Conservation (phyloP, 2,329 filamentous ascomycete species). For the Fusarium equiseti region DNA sequence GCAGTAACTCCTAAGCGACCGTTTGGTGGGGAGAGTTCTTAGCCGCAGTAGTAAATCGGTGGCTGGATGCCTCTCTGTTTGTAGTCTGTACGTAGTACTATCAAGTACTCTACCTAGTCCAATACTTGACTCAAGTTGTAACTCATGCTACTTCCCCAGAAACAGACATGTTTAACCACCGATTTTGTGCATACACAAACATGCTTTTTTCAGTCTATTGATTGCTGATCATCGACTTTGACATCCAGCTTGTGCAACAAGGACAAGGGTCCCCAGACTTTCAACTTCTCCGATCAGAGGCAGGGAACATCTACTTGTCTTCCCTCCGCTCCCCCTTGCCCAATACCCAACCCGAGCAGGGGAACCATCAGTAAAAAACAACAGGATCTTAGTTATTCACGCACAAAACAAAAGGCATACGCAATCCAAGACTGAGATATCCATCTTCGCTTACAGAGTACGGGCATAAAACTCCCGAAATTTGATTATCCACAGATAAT, state of each 20-base stretch:
- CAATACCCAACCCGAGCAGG: conserved; percentile 7
- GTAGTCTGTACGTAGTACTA: not conserved
- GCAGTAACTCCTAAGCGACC: conserved; percentile 2
- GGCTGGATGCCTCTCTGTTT: not conserved
- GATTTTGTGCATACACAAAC: not conserved
- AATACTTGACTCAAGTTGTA: not conserved
- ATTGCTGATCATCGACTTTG: conserved; percentile 3
- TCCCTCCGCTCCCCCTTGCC: not conserved
- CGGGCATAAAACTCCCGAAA: not conserved
- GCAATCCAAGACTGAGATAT: not conserved
- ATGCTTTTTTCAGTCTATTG: conserved; percentile 8
- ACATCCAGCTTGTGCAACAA: conserved; percentile 6
- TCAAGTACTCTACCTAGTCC: not conserved
- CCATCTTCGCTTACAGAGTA: not conserved
- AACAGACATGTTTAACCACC: not conserved
- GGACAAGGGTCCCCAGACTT: conserved; percentile 15
- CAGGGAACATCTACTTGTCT: conserved; percentile 22
- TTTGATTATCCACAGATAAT: conserved; percentile 5
- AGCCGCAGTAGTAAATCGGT: conserved; percentile 7
- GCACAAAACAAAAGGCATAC: not conserved
- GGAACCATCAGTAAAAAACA: conserved; percentile 10
- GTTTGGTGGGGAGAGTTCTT: not conserved
- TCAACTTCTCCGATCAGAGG: conserved; percentile 24
- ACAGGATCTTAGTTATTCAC: not conserved
- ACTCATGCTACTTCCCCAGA: not conserved